These are phyloP conservation scores for Hypoxylon sp. DNA, from an alignment of 2,329 filamentous ascomycete genomes.

Conservation along the genomic window DNA sequence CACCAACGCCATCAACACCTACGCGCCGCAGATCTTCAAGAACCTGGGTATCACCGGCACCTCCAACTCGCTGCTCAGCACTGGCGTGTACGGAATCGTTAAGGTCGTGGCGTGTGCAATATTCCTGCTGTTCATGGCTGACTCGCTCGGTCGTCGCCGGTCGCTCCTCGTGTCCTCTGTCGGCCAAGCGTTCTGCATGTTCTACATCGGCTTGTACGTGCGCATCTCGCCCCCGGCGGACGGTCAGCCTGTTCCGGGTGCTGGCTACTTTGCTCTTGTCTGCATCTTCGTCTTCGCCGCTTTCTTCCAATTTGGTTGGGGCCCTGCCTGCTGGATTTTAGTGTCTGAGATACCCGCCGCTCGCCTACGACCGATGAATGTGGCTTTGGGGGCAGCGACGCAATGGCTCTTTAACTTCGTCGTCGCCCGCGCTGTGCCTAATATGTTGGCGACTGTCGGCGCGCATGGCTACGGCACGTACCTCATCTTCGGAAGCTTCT, in stretches of 20 bases:
- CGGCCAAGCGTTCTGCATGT: conserved; percentile 68
- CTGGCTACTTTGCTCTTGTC: conserved; percentile 71
- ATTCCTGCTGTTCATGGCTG: conserved; percentile 67
- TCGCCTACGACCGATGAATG: conserved; percentile 59
- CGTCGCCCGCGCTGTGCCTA: conserved; percentile 68
- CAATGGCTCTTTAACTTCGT: conserved; percentile 74
- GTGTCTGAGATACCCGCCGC: conserved; percentile 72
- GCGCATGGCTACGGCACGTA: conserved; percentile 60
- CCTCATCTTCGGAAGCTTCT: conserved; percentile 70
- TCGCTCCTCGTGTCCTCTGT: conserved; percentile 66
- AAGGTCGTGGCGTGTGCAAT: conserved; percentile 65
- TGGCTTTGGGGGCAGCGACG: conserved; percentile 67
- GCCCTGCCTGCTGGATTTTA: conserved; percentile 70
- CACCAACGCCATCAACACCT: conserved; percentile 50
- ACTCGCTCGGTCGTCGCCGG: conserved; percentile 66
- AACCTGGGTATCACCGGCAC: conserved; percentile 54
- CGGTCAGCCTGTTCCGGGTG: conserved; percentile 60
- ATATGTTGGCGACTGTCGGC: conserved; percentile 64
- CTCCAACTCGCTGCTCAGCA: conserved; percentile 65
- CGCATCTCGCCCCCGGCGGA: conserved; percentile 62
- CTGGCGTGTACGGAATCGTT: conserved; percentile 69
- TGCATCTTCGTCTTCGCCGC: conserved; percentile 74
- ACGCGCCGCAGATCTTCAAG: conserved; percentile 47
- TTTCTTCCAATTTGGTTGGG: conserved; percentile 73
- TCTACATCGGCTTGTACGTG: conserved; percentile 72